A percentile compares a stretch with the other conserved stretches of the same genome.
Evolutionary conservation across 495 filamentous ascomycete species (phyloP).

Genomic region (Podospora appendiculata): DNA sequence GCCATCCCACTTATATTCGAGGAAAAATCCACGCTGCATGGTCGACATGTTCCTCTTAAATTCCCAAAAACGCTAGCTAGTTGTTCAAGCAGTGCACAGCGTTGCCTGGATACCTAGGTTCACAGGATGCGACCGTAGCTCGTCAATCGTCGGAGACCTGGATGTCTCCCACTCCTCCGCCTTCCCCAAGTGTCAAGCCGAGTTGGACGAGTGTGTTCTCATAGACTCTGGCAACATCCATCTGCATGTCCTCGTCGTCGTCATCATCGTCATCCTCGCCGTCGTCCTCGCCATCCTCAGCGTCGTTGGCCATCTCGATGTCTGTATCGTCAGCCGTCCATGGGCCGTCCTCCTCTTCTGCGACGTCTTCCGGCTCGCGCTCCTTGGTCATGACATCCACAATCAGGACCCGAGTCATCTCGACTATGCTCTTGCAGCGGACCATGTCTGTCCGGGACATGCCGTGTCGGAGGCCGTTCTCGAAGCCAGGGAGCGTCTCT

Average conservation of each 20-base stretch:
- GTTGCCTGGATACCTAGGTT: too few species aligned
- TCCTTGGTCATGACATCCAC: conserved; percentile 52
- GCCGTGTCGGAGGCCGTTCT: conserved; percentile 39
- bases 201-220: conserved; percentile 68
- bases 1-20: too few species aligned
- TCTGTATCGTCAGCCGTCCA: conserved; percentile 18
- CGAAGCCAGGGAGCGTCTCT: conserved; percentile 58
- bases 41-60: too few species aligned
- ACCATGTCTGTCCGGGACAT: conserved; percentile 73
- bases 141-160: neutral
- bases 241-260: conserved; percentile 35
- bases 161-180: conserved; percentile 1
- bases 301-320: conserved; percentile 10
- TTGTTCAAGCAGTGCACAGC: too few species aligned
- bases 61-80: too few species aligned
- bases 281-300: conserved; percentile 4
- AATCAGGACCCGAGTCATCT: conserved; percentile 58
- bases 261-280: conserved; percentile 31
- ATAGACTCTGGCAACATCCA: conserved; percentile 70
- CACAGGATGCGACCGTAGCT: neutral
- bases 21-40: too few species aligned
- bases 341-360: conserved; percentile 18
- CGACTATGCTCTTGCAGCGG: conserved; percentile 67
- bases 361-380: conserved; percentile 24
- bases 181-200: conserved; percentile 48